Percentiles rank a stretch among this genome's conserved stretches.
Conservation (phyloP, 2,329 filamentous ascomycete genomes). For the Ophiosphaerella korrae region DNA sequence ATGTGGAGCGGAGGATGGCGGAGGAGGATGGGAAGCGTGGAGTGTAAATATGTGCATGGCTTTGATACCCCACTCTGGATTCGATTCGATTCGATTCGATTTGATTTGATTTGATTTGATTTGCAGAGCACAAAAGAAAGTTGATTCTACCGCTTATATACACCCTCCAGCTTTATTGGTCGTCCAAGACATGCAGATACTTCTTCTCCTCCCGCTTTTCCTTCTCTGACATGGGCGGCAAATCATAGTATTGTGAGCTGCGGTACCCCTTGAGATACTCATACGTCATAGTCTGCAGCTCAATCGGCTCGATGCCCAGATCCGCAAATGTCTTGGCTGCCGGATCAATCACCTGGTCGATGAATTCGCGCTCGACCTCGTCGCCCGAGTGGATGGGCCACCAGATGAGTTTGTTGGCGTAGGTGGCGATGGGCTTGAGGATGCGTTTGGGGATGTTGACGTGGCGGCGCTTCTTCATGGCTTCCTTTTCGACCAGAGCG, state of each 20-base stretch:
- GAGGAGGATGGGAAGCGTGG: conserved; percentile 4
- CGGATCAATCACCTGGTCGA: conserved; percentile 89
- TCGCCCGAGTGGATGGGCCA: conserved; percentile 85
- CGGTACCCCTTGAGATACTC: conserved; percentile 95
- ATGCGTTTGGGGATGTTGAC: conserved; percentile 86
- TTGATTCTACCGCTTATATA: conserved; percentile 24
- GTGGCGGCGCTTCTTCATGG: conserved; percentile 85
- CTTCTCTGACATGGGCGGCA: conserved; percentile 91
- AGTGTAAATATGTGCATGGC: background rate
- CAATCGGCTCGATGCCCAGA: conserved; percentile 84
- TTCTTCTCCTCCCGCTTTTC: conserved; percentile 96
- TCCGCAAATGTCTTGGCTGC: conserved; percentile 95
- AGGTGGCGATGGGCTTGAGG: conserved; percentile 73
- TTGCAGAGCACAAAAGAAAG: conserved; percentile 20
- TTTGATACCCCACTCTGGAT: conserved; percentile 30
- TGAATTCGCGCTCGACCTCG: conserved; percentile 87
- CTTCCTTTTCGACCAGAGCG: conserved; percentile 87
- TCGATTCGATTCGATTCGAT: background rate
- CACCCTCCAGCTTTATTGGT: conserved; percentile 34
- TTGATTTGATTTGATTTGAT: background rate
- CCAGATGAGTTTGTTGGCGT: conserved; percentile 85
- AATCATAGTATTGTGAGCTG: conserved; percentile 85
- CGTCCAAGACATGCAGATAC: conserved; percentile 79
- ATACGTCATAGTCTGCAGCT: conserved; percentile 85
- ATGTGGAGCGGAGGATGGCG: conserved; percentile 31